A percentile compares a stretch with the other conserved stretches of the same genome.
Evolutionary conservation across 371 early-diverging fungal species (phyloP).

Genomic region (Parasitella parasitica): DNA sequence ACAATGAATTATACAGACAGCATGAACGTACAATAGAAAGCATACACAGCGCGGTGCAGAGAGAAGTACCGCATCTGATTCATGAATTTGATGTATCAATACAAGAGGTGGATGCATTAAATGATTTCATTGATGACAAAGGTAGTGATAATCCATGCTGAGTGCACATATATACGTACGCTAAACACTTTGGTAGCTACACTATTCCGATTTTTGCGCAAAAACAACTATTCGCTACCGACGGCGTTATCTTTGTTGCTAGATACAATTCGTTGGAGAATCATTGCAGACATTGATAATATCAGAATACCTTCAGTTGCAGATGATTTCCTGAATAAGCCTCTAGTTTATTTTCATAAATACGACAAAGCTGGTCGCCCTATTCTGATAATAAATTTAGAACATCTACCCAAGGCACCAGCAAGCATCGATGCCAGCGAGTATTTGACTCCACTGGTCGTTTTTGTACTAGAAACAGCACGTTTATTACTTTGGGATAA

Average conservation of each 20-base stretch:
- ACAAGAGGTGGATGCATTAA: slow-evolving; percentile 24
- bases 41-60: slow-evolving; percentile 31
- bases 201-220: slow-evolving; percentile 43
- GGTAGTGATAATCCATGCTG: slow-evolving; percentile 13
- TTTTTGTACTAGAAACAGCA: slow-evolving; percentile 41
- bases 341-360: slow-evolving; percentile 42
- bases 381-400: slow-evolving; percentile 33
- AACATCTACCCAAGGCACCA: slow-evolving; percentile 25
- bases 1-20: slow-evolving; percentile 24
- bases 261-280: slow-evolving; percentile 45
- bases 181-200: slow-evolving; percentile 23
- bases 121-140: slow-evolving; percentile 40
- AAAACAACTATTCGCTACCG: slow-evolving; percentile 36
- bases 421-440: slow-evolving; percentile 17
- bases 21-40: slow-evolving; percentile 32
- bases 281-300: slow-evolving; percentile 28
- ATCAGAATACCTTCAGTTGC: slow-evolving; percentile 13
- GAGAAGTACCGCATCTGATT: slow-evolving; percentile 38
- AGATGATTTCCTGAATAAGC: slow-evolving; percentile 21
- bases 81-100: slow-evolving; percentile 35
- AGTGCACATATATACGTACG: neutral
- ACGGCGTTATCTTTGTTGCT: slow-evolving; percentile 35
- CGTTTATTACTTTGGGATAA: slow-evolving; percentile 28
- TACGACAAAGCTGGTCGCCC: slow-evolving; percentile 37
- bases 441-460: slow-evolving; percentile 31